Base-by-base conservation (phyloP, 2,329 filamentous ascomycete species). In the Monosporascus sp. region DNA sequence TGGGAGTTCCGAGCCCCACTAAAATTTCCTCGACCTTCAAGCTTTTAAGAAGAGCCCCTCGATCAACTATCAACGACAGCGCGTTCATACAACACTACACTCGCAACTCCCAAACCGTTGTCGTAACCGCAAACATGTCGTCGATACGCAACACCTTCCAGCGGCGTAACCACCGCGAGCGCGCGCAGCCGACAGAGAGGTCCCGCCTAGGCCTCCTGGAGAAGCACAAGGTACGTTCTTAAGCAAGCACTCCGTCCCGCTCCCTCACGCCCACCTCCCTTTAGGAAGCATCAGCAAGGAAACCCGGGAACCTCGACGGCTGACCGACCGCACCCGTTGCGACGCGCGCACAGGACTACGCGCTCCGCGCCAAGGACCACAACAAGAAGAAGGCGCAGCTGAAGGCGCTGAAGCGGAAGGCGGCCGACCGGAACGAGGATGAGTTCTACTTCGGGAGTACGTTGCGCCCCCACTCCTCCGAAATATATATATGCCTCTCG, bases 171-270 rank as follows among this genome's bases (percentile, higher is more conserved):
- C 93, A 97, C 73, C 83, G 87, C 63, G 94, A 97, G 79, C 87
- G 94, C 64, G 89, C 89, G 37, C 94, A 97, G 71, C 89, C 92
- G 41, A 73, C 83, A 58, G 89, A 92, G 68, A 89, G 94, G 50
- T 77, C 86, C 60, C 90, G 90, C 76, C 90, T 91, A 74, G 94
- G 94, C 59, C 82, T 97, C 22, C 85, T 97, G 57, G 94, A 97
- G 72, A 97, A 99, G 76, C 89, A 94, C 80, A 97, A 97, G 77
- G 86, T 87, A 66, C 43, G 67, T 58, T 27, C 41, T 44, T 39
- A 7, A 18, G 17, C 18, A 3, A 3, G 15, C 37, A 7, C 9
- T 18, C 37, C 18, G 17, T 39, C 1, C 18, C 18, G 17, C 43
- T 46, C 48, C 52, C 52, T 54, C 48, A 9, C 25, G 9, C 25